These are phyloP conservation scores for Plantago major DNA, from an alignment of 257 asterid genomes.

Conservation along the genomic window DNA sequence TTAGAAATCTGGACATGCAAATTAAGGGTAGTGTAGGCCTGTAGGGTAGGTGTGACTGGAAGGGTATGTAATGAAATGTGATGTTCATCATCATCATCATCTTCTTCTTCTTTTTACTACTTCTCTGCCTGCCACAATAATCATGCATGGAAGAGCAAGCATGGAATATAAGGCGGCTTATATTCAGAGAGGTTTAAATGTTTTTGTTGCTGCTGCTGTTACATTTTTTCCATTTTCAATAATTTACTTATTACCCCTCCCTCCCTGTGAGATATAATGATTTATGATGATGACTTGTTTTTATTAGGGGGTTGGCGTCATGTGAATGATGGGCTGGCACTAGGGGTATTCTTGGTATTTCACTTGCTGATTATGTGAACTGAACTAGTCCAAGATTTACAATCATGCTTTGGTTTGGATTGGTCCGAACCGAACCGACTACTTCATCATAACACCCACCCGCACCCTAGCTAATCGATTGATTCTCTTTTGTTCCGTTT, in stretches of 20 bases:
- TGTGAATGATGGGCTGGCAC: conserved; percentile 44
- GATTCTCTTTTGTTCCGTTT: conserved; percentile 46
- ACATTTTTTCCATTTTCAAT: conserved; percentile 16
- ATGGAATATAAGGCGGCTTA: conserved; percentile 45
- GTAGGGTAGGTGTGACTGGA: conserved; percentile 1
- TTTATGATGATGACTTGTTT: conserved; percentile 30
- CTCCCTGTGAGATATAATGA: conserved; percentile 24
- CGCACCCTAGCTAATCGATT: conserved; percentile 20
- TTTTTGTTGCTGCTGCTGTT: background rate
- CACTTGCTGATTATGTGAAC: conserved; percentile 21
- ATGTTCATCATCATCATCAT: too few species aligned
- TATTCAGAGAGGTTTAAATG: conserved; percentile 35
- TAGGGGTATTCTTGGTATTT: conserved; percentile 30
- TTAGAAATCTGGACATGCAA: conserved; percentile 16
- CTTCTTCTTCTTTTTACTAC: too few species aligned
- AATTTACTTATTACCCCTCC: too few species aligned
- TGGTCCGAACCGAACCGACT: conserved; percentile 66
- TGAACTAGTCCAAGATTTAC: conserved; percentile 64
- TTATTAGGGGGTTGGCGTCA: conserved; percentile 47
- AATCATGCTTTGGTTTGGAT: conserved; percentile 67
- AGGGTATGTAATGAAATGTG: too few species aligned
- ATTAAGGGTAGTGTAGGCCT: conserved; percentile 21
- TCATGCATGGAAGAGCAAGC: conserved; percentile 64
- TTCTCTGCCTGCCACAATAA: conserved; percentile 46
- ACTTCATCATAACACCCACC: conserved; percentile 43